These are phyloP conservation scores for Ilyonectria mors-panacis DNA, from an alignment of 2,329 filamentous ascomycete genomes.

Conservation along the genomic window DNA sequence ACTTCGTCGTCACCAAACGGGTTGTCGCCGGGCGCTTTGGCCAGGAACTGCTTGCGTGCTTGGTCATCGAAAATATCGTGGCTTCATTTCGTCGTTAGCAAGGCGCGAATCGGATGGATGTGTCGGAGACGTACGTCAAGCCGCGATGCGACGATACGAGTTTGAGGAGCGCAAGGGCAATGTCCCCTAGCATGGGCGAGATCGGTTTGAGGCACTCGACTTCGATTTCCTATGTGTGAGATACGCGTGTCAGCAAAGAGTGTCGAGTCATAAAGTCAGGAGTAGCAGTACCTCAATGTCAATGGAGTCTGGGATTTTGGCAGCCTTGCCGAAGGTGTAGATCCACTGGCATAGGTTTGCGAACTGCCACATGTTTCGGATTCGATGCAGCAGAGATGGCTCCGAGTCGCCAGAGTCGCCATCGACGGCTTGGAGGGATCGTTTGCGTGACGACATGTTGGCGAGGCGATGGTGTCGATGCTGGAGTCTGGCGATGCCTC, in stretches of 20 bases:
- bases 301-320: slow-evolving; percentile 91
- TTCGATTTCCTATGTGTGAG: slow-evolving; percentile 80
- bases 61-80: slow-evolving; percentile 94
- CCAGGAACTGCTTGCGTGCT: slow-evolving; percentile 86
- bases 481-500: slow-evolving; percentile 20
- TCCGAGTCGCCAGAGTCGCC: slow-evolving; percentile 34
- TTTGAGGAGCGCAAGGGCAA: slow-evolving; percentile 90
- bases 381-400: slow-evolving; percentile 65
- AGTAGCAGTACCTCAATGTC: slow-evolving; percentile 82
- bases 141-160: slow-evolving; percentile 94
- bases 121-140: slow-evolving; percentile 77
- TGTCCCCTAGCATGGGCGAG: slow-evolving; percentile 82
- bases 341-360: slow-evolving; percentile 95
- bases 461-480: slow-evolving; percentile 36
- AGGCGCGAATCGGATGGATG: neutral
- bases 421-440: slow-evolving; percentile 40
- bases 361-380: slow-evolving; percentile 96
- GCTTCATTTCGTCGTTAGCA: slow-evolving; percentile 61
- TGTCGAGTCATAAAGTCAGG: slow-evolving; percentile 12
- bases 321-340: slow-evolving; percentile 87
- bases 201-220: slow-evolving; percentile 86
- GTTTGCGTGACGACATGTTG: slow-evolving; percentile 50
- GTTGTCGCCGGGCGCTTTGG: slow-evolving; percentile 84
- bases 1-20: slow-evolving; percentile 86
- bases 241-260: slow-evolving; percentile 7